Evolutionary conservation across 768 basidiomycete species (phyloP).

Genomic region (Boletus tomentosulus): DNA sequence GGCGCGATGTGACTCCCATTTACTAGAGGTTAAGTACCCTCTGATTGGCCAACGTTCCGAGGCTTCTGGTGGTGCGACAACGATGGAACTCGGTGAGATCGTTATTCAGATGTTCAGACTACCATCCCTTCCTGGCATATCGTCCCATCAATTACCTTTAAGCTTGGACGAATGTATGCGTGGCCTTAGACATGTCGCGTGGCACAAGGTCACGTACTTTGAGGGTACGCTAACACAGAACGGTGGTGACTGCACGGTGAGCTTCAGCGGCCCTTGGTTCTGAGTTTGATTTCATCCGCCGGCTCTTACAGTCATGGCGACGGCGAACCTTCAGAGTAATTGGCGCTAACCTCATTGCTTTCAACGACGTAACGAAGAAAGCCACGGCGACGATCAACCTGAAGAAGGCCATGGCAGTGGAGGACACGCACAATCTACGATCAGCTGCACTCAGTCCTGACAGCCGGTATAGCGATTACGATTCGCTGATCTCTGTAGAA

Average conservation of each 20-base stretch:
- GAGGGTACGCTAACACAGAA: constrained; percentile 90
- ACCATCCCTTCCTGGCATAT: constrained; percentile 81
- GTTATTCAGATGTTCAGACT: constrained; percentile 87
- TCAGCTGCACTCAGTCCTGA: constrained; percentile 43
- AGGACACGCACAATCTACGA: constrained; percentile 69
- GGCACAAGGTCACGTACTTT: constrained; percentile 94
- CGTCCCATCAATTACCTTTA: constrained; percentile 76
- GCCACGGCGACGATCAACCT: constrained; percentile 88
- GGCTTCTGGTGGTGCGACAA: constrained; percentile 46
- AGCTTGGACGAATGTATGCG: constrained; percentile 90
- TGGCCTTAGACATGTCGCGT: constrained; percentile 83
- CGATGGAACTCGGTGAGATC: constrained; percentile 81
- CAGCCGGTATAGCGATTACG: constrained; percentile 48
- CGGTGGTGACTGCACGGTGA: constrained; percentile 88
- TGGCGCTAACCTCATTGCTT: constrained; percentile 82
- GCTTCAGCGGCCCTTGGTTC: constrained; percentile 25
- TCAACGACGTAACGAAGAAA: constrained; percentile 90
- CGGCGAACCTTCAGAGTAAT: constrained; percentile 80
- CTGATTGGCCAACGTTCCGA: constrained; percentile 73
- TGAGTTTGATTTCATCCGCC: neutral
- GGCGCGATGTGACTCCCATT: constrained; percentile 72
- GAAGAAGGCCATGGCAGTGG: constrained; percentile 72
- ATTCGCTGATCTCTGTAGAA: constrained; percentile 65
- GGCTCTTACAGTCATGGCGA: constrained; percentile 60
- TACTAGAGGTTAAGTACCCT: constrained; percentile 81